Evolutionary conservation across 2,329 filamentous ascomycete genomes (phyloP).

Genomic region (Monilinia aucupariae): DNA sequence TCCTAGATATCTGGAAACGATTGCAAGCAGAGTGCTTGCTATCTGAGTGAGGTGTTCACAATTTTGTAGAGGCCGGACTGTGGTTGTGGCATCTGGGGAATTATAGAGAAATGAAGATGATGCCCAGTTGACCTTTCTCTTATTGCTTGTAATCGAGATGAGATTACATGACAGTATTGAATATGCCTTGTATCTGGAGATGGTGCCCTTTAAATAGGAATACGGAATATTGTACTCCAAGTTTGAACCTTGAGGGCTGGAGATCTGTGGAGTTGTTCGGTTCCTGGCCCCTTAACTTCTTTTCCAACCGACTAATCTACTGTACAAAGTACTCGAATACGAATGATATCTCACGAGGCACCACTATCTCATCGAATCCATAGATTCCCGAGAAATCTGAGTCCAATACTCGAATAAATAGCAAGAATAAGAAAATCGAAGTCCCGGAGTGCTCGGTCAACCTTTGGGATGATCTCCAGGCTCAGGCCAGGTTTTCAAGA

Average conservation of each 20-base stretch:
- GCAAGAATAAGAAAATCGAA: neutral
- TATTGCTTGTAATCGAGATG: neutral
- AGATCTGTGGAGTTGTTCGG: neutral
- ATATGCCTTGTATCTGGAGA: neutral
- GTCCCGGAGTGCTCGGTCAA: constrained; percentile 6
- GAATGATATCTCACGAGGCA: neutral
- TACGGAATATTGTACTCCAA: neutral
- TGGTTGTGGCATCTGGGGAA: constrained; percentile 5
- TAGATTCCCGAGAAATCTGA: neutral
- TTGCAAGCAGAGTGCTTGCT: constrained; percentile 8
- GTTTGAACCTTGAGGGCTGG: neutral
- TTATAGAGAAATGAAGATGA: neutral
- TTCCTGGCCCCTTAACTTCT: neutral
- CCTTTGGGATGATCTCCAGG: constrained; percentile 2
- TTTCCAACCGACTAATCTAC: neutral
- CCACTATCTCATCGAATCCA: neutral
- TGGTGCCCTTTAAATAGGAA: too few relatives aligned
- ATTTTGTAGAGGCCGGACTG: neutral
- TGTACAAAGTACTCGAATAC: neutral
- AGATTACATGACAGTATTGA: too few relatives aligned
- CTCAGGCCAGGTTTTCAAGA: neutral
- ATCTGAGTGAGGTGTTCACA: constrained; percentile 4
- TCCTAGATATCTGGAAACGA: constrained; percentile 1
- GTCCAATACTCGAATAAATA: neutral
- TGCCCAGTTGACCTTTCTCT: neutral